Evolutionary conservation across 805 yeast genomes (phyloP).

Genomic region (Cyberlindnera sargentensis): DNA sequence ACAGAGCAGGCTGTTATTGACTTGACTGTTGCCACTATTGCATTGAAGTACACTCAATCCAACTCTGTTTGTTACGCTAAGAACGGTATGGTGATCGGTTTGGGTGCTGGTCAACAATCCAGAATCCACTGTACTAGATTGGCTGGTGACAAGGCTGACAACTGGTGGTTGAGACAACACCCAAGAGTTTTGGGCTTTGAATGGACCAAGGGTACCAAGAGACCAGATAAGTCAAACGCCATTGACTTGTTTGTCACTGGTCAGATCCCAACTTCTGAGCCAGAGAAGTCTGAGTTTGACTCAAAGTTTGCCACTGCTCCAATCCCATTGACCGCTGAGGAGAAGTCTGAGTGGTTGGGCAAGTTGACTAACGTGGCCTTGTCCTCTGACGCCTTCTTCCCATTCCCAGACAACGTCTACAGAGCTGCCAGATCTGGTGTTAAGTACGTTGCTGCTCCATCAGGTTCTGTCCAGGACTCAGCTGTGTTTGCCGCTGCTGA

Average conservation of each 20-base stretch:
- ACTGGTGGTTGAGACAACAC: slow-evolving; percentile 99
- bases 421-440: slow-evolving; percentile 97
- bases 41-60: slow-evolving; percentile 95
- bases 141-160: slow-evolving; percentile 99
- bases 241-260: slow-evolving; percentile 89
- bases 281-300: slow-evolving; percentile 89
- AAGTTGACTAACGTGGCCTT: slow-evolving; percentile 82
- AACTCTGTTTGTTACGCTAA: slow-evolving; percentile 98
- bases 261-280: slow-evolving; percentile 87
- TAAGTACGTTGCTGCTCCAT: slow-evolving; percentile 91
- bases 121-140: slow-evolving; percentile 98
- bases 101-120: slow-evolving; percentile 99
- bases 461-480: slow-evolving; percentile 97
- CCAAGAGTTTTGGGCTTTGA: slow-evolving; percentile 87
- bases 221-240: slow-evolving; percentile 98
- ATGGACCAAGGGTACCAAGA: slow-evolving; percentile 97
- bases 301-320: slow-evolving; percentile 83
- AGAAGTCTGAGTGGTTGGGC: slow-evolving; percentile 80
- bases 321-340: slow-evolving; percentile 70
- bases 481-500: slow-evolving; percentile 96
- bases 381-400: slow-evolving; percentile 98
- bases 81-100: slow-evolving; percentile 98
- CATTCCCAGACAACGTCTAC: slow-evolving; percentile 98
- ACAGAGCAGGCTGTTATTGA: slow-evolving; percentile 92
- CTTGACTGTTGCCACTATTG: slow-evolving; percentile 94